Base-by-base conservation (phyloP, 345 rosid species). In the Xanthoceras sorbifolium region DNA sequence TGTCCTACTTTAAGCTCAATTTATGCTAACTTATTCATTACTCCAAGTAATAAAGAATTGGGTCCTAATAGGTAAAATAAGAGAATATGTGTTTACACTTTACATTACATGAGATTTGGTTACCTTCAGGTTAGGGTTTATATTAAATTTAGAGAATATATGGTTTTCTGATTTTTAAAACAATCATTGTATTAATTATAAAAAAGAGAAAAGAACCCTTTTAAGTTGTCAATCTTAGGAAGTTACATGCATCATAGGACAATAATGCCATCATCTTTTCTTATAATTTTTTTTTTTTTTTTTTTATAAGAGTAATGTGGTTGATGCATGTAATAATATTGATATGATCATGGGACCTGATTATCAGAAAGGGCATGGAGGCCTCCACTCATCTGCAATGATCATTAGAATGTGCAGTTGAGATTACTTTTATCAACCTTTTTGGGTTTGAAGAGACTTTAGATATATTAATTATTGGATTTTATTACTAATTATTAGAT, bases 331-430 rank as follows among this genome's bases (percentile, higher is more conserved):
- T 69, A 20, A 69, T 69, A 12, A 46, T 48, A 28, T 18, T 69
- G 38, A 17, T 29, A 69, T 69, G 73, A 69, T 65, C 46, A 67
- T 66, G 70, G n/a, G 26, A 46, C 28, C 48, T 57, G 32, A 46
- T 74, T 14, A 48, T 32, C 20, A 14, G 1, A 31, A 60, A 63
- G 34, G n/a, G 67, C 32, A 63, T 31, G 75, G 6, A 63, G 64
- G 61, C 55, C 26, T 65, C 46, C 71, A 25, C 26, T 14, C 76
- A 64, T 64, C 42, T 11, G 69, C 36, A 74, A 67, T 78, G 63
- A 81, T 78, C n/a, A 81, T 64, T 64, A 66, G 65, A 57, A 63
- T 70, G 62, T 67, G 80, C 54, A 32, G 29, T 62, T 67, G 72
- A 73, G 44, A 46, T 34, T 46, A 63, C 36, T 55, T 73, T 32